Evolutionary conservation across 1,139 yeast species (phyloP), one percentile per base, ranked within the genome.

Genomic region (Meyerozyma elateridarum): DNA sequence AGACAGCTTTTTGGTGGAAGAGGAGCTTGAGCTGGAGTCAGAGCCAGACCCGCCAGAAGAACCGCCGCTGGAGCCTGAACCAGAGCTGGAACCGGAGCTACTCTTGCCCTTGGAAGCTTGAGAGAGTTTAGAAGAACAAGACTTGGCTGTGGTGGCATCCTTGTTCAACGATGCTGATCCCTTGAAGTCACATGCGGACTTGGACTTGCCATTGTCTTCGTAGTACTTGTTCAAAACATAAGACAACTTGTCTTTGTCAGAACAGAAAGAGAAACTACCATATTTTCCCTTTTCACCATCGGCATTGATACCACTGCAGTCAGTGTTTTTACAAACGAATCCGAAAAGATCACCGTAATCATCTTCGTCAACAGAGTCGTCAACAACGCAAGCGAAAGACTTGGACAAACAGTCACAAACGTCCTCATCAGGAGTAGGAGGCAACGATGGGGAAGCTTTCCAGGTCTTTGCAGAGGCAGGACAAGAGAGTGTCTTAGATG

Each of bases 371-470:
- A 76, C 79, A 31, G 49, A 53, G 39, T 52, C 58, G 32, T 53
- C 54, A 36, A 76, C 73, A 37, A 71, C 74, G 61, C 85, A 78
- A 27, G 56, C 43, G 38, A 74, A 62, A 22, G 81, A 61, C 22
- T 51, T 43, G 26, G 55, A 38, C 64, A 75, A 56, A 53, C 73
- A 67, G 29, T 59, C 54, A 56, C 73, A 67, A 24, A 52, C 46
- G 16, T 44, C 51, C 25, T 56, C 47, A 42, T 66, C 67, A 16
- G 73, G 73, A 27, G 71, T 64, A 37, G 73, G 73, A 22, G 73
- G 73, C 44, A 67, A 62, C 15, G 39, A 46, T 19, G 62, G 48
- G 18, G 65, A 53, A 29, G 73, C 73, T 24, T 45, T 42, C 73
- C 73, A 67, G 37, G 53, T 53, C 8, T 56, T 39, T 20, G 58